A percentile compares a stretch with the other conserved stretches of the same genome.
Evolutionary conservation across 495 filamentous ascomycete species (phyloP).

Genomic region (Collariella sp.): DNA sequence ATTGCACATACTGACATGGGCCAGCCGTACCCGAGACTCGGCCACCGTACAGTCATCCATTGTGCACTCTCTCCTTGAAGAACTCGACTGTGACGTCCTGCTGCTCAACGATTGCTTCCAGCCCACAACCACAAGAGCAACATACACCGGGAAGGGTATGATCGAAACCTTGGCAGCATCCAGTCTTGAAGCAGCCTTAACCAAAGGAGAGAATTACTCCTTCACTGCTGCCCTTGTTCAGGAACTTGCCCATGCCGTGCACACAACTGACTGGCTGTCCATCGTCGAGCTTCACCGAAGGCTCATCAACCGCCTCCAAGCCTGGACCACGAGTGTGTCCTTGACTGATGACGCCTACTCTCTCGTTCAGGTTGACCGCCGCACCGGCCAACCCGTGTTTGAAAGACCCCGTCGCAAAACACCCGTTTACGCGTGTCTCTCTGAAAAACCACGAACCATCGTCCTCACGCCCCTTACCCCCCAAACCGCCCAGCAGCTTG

Average conservation of each 20-base stretch:
- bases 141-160: neutral
- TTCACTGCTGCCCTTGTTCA: constrained; percentile 25
- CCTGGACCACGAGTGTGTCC: constrained; percentile 1
- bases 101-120: constrained; percentile 22
- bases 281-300: constrained; percentile 18
- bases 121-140: neutral
- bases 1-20: neutral
- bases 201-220: constrained; percentile 15
- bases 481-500: neutral
- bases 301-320: constrained; percentile 19
- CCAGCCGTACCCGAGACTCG: constrained; percentile 10
- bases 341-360: constrained; percentile 12
- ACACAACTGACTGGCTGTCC: constrained; percentile 14
- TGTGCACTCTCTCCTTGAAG: constrained; percentile 16
- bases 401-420: constrained; percentile 5
- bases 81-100: constrained; percentile 19
- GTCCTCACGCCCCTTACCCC: constrained; percentile 7
- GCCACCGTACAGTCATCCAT: constrained; percentile 14
- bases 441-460: constrained; percentile 9
- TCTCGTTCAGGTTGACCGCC: constrained; percentile 8
- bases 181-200: constrained; percentile 16
- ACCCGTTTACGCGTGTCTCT: constrained; percentile 9
- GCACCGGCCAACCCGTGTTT: constrained; percentile 11
- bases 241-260: constrained; percentile 16
- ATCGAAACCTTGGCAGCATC: constrained; percentile 27